phyloP scores from a whole-genome alignment of 257 asterid species.

The Penstemon newberryi region DNA sequence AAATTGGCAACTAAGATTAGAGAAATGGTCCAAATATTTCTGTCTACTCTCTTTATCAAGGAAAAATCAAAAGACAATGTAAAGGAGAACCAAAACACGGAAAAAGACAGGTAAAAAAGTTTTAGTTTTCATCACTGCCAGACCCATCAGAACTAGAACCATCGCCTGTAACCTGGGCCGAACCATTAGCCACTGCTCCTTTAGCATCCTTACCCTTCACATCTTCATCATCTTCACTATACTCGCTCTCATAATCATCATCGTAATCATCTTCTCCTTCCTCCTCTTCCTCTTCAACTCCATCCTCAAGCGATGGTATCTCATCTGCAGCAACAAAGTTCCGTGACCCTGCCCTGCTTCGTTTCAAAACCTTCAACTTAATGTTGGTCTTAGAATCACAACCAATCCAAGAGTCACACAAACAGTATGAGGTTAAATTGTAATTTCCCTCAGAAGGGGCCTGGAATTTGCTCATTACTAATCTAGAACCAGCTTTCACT shows the following conservation, averaged over 20 bases:
- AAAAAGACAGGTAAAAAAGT: background rate
- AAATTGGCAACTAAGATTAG: no score
- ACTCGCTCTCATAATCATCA: conserved; percentile 92
- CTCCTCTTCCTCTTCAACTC: conserved; percentile 84
- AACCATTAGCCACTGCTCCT: conserved; percentile 55
- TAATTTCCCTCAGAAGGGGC: conserved; percentile 89
- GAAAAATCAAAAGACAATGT: background rate
- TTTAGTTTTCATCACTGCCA: conserved; percentile 57
- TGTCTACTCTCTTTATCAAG: conserved; percentile 12
- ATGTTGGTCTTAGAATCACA: conserved; percentile 74
- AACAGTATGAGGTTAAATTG: conserved; percentile 63
- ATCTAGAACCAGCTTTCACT: conserved; percentile 55
- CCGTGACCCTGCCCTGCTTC: conserved; percentile 59
- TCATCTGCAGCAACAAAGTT: conserved; percentile 41
- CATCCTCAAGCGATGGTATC: conserved; percentile 63
- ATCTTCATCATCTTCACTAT: conserved; percentile 90
- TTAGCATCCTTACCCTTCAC: conserved; percentile 45
- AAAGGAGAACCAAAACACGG: background rate
- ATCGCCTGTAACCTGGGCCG: conserved; percentile 37
- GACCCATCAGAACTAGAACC: conserved; percentile 66
- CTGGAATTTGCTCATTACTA: conserved; percentile 75
- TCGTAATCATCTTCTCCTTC: conserved; percentile 86
- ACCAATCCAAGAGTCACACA: conserved; percentile 97
- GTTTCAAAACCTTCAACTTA: conserved; percentile 70
- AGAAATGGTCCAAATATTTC: no score